These are phyloP conservation scores for Hirsutella minnesotensis DNA, from an alignment of 2,329 filamentous ascomycete genomes.

Conservation along the genomic window DNA sequence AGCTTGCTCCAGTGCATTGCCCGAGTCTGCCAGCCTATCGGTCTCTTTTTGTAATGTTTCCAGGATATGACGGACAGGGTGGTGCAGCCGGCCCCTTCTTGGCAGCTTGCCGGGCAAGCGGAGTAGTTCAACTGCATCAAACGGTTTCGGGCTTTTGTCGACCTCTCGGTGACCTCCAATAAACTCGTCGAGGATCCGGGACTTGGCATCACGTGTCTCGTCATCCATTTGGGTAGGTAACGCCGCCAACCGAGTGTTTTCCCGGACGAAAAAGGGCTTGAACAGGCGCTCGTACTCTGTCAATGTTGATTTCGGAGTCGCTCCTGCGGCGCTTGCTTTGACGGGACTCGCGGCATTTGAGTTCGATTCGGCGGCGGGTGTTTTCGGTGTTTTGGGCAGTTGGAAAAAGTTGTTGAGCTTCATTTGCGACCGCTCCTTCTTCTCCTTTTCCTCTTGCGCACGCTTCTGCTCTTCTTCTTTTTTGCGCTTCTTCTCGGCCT, in stretches of 20 bases:
- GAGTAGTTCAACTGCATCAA: conserved; percentile 35
- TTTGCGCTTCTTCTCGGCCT: conserved; percentile 33
- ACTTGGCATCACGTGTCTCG: conserved; percentile 40
- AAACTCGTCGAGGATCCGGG: conserved; percentile 38
- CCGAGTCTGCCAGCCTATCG: conserved; percentile 26
- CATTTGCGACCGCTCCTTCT: conserved; percentile 35
- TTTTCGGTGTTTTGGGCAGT: conserved; percentile 26
- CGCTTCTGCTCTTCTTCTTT: conserved; percentile 35
- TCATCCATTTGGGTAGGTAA: conserved; percentile 45
- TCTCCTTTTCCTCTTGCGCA: conserved; percentile 30
- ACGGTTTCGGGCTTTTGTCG: conserved; percentile 21
- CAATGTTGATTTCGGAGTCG: conserved; percentile 8
- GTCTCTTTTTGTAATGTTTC: conserved; percentile 37
- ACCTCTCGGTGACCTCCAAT: conserved; percentile 28
- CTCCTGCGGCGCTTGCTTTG: conserved; percentile 13
- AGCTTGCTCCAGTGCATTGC: conserved; percentile 18
- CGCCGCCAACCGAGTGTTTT: conserved; percentile 59
- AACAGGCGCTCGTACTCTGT: conserved; percentile 61
- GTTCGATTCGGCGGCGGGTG: conserved; percentile 20
- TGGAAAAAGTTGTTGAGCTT: conserved; percentile 37
- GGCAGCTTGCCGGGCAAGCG: conserved; percentile 25
- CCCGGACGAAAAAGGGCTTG: conserved; percentile 68
- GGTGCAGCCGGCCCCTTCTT: conserved; percentile 34
- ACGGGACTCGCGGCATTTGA: conserved; percentile 16
- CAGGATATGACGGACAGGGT: conserved; percentile 51